Conservation (phyloP, 2,329 filamentous ascomycete genomes). For the Dothidotthia symphoricarpi region DNA sequence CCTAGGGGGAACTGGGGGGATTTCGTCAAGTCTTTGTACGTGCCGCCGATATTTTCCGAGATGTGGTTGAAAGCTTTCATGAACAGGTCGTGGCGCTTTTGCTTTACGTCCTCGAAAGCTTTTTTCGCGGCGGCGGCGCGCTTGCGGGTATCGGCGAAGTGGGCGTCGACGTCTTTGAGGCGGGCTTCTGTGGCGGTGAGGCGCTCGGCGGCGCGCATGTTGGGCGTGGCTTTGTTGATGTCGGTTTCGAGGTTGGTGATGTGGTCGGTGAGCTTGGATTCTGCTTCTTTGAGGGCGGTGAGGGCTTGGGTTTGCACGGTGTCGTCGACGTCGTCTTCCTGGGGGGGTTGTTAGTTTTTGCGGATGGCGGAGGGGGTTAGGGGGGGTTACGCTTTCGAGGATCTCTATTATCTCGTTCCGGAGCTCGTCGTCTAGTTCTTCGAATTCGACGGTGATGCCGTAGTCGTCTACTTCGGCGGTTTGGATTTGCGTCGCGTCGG, state of each 20-base stretch:
- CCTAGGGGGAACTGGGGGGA: slow-evolving; percentile 91
- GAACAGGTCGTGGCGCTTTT: slow-evolving; percentile 83
- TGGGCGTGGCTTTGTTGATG: slow-evolving; percentile 91
- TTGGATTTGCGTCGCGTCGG: slow-evolving; percentile 52
- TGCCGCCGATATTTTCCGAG: slow-evolving; percentile 85
- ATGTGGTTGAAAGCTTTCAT: slow-evolving; percentile 95
- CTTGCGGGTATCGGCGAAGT: slow-evolving; percentile 81
- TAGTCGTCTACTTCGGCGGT: slow-evolving; percentile 74
- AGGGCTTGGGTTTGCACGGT: slow-evolving; percentile 18
- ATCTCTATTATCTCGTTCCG: slow-evolving; percentile 49
- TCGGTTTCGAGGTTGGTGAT: slow-evolving; percentile 72
- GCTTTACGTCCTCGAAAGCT: slow-evolving; percentile 79
- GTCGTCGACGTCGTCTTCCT: slow-evolving; percentile 65
- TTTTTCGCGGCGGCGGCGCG: slow-evolving; percentile 73
- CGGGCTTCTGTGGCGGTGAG: slow-evolving; percentile 81
- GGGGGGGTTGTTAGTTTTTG: slow-evolving; percentile 7
- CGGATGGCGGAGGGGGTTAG: background rate
- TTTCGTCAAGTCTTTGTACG: slow-evolving; percentile 93
- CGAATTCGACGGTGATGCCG: slow-evolving; percentile 87
- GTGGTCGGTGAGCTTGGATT: slow-evolving; percentile 73
- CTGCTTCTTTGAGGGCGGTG: slow-evolving; percentile 47
- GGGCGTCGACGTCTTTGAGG: slow-evolving; percentile 78
- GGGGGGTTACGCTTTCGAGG: slow-evolving; percentile 38
- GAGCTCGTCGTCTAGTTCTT: slow-evolving; percentile 75
- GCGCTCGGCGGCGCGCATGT: slow-evolving; percentile 92